These are phyloP conservation scores for Bipolaris sorokiniana DNA, from an alignment of 2,329 filamentous ascomycete genomes.

Conservation along the genomic window DNA sequence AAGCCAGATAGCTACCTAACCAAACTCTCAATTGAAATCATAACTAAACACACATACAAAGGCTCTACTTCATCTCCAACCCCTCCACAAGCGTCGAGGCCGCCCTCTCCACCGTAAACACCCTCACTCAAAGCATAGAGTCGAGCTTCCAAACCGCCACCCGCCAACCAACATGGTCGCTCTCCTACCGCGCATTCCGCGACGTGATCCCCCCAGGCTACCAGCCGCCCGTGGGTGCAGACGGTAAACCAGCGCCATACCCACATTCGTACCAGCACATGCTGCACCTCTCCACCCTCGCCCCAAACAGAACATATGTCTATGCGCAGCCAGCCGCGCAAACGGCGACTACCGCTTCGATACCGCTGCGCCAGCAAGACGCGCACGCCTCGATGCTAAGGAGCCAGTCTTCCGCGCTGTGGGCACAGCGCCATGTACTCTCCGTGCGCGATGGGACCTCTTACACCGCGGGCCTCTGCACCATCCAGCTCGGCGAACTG, in stretches of 20 bases:
- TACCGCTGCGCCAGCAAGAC: constrained; percentile 35
- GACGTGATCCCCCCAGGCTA: constrained; percentile 31
- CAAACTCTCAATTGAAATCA: no score
- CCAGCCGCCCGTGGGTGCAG: constrained; percentile 15
- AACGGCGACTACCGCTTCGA: constrained; percentile 27
- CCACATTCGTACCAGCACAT: constrained; percentile 40
- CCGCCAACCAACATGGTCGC: constrained; percentile 34
- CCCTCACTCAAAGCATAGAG: constrained; percentile 38
- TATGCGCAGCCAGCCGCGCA: constrained; percentile 28
- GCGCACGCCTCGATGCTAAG: constrained; percentile 25
- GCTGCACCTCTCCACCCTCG: constrained; percentile 35
- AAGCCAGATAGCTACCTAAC: no score
- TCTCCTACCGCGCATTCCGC: constrained; percentile 45
- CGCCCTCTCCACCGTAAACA: constrained; percentile 27
- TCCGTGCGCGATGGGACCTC: constrained; percentile 27
- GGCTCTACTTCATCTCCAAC: constrained; percentile 45
- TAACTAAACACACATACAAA: constrained; percentile 13
- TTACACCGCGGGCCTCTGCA: constrained; percentile 33
- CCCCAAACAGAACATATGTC: constrained; percentile 29
- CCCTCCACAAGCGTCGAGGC: constrained; percentile 31
- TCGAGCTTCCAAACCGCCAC: constrained; percentile 30
- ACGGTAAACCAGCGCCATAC: constrained; percentile 24
- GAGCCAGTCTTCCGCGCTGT: constrained; percentile 35
- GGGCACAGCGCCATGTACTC: constrained; percentile 35
- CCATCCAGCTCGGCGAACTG: constrained; percentile 39